These are phyloP conservation scores for Termitomyces sp. DNA, from an alignment of 768 basidiomycete species.

Conservation along the genomic window DNA sequence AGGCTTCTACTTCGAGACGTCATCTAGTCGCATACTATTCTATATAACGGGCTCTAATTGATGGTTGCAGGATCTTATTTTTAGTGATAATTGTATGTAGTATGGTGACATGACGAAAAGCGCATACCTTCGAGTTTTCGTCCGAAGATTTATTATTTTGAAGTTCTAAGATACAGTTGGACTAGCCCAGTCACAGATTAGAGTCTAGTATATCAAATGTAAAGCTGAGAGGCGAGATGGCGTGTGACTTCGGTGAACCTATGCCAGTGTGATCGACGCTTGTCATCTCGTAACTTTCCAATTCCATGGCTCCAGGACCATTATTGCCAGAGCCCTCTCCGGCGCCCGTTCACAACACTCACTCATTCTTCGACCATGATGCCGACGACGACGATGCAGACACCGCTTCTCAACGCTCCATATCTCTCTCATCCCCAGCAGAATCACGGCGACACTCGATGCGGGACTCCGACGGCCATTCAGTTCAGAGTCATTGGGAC, in stretches of 20 bases:
- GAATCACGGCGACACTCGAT: slow-evolving; percentile 44
- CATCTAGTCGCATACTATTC: too few species aligned
- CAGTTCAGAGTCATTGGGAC: slow-evolving; percentile 12
- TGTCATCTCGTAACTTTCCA: slow-evolving; percentile 7
- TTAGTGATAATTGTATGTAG: too few species aligned
- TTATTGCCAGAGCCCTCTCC: slow-evolving; percentile 30
- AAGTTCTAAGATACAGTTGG: neutral
- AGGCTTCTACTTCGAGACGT: too few species aligned
- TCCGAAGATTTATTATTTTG: neutral
- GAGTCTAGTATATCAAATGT: too few species aligned
- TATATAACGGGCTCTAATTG: too few species aligned
- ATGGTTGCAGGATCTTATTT: too few species aligned
- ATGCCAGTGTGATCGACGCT: neutral
- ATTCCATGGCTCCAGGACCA: slow-evolving; percentile 22
- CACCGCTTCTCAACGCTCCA: slow-evolving; percentile 76
- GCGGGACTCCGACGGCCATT: slow-evolving; percentile 13
- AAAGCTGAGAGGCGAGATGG: too few species aligned
- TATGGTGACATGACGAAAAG: too few species aligned
- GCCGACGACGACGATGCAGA: slow-evolving; percentile 57
- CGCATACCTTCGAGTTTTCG: neutral
- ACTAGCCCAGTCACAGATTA: neutral
- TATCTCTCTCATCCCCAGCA: slow-evolving; percentile 66
- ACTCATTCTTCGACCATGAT: slow-evolving; percentile 26
- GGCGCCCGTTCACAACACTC: slow-evolving; percentile 22
- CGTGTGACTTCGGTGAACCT: neutral